These are phyloP conservation scores for Botrytis aclada DNA, from an alignment of 2,329 filamentous ascomycete genomes.

Conservation along the genomic window DNA sequence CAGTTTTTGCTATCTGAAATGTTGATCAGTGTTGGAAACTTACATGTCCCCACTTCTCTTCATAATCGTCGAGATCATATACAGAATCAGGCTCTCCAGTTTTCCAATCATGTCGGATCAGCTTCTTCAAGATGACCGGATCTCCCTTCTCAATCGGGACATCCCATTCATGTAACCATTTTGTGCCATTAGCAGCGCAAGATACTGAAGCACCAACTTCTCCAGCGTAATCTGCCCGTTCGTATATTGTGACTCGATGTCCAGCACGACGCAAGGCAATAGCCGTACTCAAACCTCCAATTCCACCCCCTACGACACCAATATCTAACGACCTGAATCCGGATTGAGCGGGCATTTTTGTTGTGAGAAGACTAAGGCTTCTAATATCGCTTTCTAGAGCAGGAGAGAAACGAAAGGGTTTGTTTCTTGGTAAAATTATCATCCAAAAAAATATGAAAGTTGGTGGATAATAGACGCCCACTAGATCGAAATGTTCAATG, in stretches of 20 bases:
- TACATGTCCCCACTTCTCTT: conserved; percentile 59
- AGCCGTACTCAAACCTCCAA: conserved; percentile 48
- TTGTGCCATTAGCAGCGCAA: conserved; percentile 65
- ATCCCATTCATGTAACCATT: conserved; percentile 65
- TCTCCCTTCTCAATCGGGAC: conserved; percentile 62
- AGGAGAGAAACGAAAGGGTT: too few species aligned
- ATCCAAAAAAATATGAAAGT: background rate
- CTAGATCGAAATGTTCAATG: background rate
- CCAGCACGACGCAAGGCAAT: conserved; percentile 52
- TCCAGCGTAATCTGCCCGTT: conserved; percentile 60
- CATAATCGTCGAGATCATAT: conserved; percentile 55
- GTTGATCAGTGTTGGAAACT: conserved; percentile 12
- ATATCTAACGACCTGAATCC: conserved; percentile 18
- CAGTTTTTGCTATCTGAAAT: background rate
- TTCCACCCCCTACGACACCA: conserved; percentile 22
- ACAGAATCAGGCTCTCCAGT: conserved; percentile 56
- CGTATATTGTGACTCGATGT: conserved; percentile 59
- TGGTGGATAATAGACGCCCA: background rate
- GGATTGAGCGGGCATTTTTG: conserved; percentile 4
- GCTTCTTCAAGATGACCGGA: conserved; percentile 59
- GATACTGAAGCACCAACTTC: conserved; percentile 66
- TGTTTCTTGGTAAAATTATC: background rate
- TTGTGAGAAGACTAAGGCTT: background rate
- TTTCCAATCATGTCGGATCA: conserved; percentile 68
- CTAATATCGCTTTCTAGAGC: background rate